phyloP scores from a whole-genome alignment of 2,329 filamentous ascomycete species.

The Fusarium robinianum region DNA sequence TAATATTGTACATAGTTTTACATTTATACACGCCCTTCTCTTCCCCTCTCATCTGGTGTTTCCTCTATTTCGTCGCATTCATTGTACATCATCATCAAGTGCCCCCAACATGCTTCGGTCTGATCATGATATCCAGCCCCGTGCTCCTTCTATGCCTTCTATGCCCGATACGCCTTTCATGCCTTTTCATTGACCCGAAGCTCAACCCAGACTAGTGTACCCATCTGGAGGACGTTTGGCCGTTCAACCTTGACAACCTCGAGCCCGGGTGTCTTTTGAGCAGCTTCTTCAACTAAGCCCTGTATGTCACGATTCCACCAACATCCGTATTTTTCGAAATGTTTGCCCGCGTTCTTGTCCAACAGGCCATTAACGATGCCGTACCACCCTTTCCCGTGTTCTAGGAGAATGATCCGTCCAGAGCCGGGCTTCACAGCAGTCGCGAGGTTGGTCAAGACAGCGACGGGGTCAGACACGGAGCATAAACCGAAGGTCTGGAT shows the following conservation, averaged over 20 bases:
- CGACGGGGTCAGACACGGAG: conserved; percentile 61
- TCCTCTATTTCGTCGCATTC: conserved; percentile 16
- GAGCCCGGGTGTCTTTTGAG: conserved; percentile 54
- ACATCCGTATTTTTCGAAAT: conserved; percentile 65
- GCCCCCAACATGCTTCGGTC: too few species aligned
- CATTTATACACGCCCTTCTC: conserved; percentile 32
- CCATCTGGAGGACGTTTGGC: conserved; percentile 57
- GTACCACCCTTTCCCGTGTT: conserved; percentile 64
- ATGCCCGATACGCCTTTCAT: conserved; percentile 6
- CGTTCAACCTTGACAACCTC: conserved; percentile 60
- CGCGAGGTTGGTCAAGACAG: conserved; percentile 59
- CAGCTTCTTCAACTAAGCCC: conserved; percentile 56
- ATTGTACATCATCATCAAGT: conserved; percentile 21
- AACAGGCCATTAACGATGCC: conserved; percentile 59
- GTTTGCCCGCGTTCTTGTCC: conserved; percentile 58
- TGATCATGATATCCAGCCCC: too few species aligned
- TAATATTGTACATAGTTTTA: conserved; percentile 35
- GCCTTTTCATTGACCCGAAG: conserved; percentile 47
- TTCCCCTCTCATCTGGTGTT: conserved; percentile 8
- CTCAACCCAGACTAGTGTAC: conserved; percentile 64
- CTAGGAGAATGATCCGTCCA: conserved; percentile 64
- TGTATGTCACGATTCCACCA: conserved; percentile 72
- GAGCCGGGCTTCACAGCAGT: conserved; percentile 55
- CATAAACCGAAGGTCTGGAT: conserved; percentile 69
- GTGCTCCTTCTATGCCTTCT: too few species aligned